These are phyloP conservation scores for Sonneratia alba DNA, from an alignment of 345 rosid genomes.

Conservation along the genomic window DNA sequence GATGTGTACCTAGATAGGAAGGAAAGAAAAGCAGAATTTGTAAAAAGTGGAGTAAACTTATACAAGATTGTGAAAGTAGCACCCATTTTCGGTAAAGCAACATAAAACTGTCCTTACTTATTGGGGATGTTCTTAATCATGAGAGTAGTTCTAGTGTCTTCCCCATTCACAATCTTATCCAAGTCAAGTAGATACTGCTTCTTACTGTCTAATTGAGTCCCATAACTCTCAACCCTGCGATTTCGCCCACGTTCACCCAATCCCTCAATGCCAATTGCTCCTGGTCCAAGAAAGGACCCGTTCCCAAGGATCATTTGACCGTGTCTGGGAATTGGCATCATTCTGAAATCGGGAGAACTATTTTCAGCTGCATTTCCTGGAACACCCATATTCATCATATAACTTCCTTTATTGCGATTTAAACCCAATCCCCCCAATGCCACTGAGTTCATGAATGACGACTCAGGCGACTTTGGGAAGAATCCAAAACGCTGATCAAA, in stretches of 20 bases:
- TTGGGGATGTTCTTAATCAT: conserved; percentile 96
- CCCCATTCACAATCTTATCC: conserved; percentile 67
- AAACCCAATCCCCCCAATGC: conserved; percentile 41
- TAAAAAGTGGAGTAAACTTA: neutral
- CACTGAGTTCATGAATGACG: conserved; percentile 48
- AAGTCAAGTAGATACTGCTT: conserved; percentile 74
- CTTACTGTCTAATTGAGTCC: conserved; percentile 51
- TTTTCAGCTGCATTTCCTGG: conserved; percentile 40
- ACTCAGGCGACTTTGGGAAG: conserved; percentile 64
- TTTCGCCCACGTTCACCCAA: conserved; percentile 41
- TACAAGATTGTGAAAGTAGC: neutral
- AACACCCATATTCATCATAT: conserved; percentile 36
- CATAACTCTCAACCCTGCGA: conserved; percentile 37
- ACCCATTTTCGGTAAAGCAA: neutral
- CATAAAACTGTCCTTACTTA: conserved; percentile 44
- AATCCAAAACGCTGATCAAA: conserved; percentile 71
- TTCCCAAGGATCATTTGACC: conserved; percentile 33
- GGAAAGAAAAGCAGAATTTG: conserved; percentile 12
- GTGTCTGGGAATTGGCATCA: conserved; percentile 49
- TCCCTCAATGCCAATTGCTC: conserved; percentile 32
- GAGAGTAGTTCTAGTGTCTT: conserved; percentile 75
- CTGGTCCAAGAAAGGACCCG: conserved; percentile 45
- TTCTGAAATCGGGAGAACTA: conserved; percentile 44
- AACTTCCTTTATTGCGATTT: conserved; percentile 34
- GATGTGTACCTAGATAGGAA: conserved; percentile 68